Conservation (phyloP, 805 yeast species). For the Hanseniaspora occidentalis region DNA sequence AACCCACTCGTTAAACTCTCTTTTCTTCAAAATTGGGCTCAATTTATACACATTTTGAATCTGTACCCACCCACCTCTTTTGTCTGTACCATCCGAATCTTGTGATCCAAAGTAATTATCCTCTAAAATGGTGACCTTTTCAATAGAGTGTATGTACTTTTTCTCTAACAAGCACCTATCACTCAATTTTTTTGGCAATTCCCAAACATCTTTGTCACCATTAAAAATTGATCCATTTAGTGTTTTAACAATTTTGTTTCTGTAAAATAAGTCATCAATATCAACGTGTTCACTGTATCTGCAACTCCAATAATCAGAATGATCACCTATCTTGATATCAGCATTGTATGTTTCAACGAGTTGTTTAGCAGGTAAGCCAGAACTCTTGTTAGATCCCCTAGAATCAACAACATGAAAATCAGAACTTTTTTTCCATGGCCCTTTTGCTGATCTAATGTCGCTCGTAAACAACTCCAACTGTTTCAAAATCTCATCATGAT, state of each 20-base stretch:
- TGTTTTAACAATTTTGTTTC: slow-evolving; percentile 17
- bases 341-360: slow-evolving; percentile 24
- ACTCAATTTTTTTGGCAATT: slow-evolving; percentile 9
- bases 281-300: slow-evolving; percentile 19
- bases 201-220: slow-evolving; percentile 10
- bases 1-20: slow-evolving; percentile 28
- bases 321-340: slow-evolving; percentile 8
- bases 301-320: slow-evolving; percentile 25
- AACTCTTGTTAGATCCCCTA: too few species aligned
- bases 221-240: slow-evolving; percentile 19
- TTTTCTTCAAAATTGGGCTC: slow-evolving; percentile 24
- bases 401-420: neutral
- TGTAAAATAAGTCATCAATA: slow-evolving; percentile 7
- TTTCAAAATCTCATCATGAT: neutral
- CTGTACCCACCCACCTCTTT: slow-evolving; percentile 17
- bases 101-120: slow-evolving; percentile 8
- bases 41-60: slow-evolving; percentile 26
- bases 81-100: neutral
- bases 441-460: neutral
- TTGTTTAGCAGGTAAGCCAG: slow-evolving; percentile 6
- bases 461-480: neutral
- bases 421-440: neutral
- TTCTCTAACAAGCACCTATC: slow-evolving; percentile 23
- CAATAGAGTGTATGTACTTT: slow-evolving; percentile 25
- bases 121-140: slow-evolving; percentile 13